Percentiles rank a stretch among this genome's conserved stretches.
phyloP scores from a whole-genome alignment of 1,139 yeast species.

The Suhomyces ambrosiae region DNA sequence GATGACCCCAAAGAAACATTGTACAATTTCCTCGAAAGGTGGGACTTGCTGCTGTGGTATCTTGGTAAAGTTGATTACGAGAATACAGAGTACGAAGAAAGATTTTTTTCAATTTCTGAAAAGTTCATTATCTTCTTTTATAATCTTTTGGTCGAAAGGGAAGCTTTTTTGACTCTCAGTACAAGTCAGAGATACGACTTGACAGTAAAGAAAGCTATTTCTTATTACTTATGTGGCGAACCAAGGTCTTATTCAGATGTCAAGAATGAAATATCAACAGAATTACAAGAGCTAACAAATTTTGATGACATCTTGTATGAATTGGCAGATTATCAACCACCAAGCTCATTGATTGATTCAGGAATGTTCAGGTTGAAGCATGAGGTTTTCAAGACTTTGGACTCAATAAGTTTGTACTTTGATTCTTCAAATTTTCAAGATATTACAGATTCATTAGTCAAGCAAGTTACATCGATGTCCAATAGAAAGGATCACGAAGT shows the following conservation, averaged over 20 bases:
- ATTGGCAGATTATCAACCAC: conserved; percentile 46
- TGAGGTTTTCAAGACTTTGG: conserved; percentile 35
- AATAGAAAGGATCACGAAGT: conserved; percentile 44
- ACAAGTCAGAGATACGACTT: conserved; percentile 26
- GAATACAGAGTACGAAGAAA: conserved; percentile 59
- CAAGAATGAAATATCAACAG: conserved; percentile 37
- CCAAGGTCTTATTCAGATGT: conserved; percentile 59
- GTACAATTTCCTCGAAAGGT: conserved; percentile 55
- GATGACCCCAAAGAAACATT: conserved; percentile 48
- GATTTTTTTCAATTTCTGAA: conserved; percentile 52
- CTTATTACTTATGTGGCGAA: conserved; percentile 52
- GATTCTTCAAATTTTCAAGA: conserved; percentile 40
- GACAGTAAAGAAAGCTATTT: conserved; percentile 39
- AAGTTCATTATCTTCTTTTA: conserved; percentile 59
- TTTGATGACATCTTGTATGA: conserved; percentile 41
- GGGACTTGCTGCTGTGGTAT: conserved; percentile 62
- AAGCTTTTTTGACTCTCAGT: conserved; percentile 38
- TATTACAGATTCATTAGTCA: conserved; percentile 35
- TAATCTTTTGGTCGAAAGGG: conserved; percentile 57
- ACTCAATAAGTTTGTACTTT: conserved; percentile 40
- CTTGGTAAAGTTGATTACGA: conserved; percentile 36
- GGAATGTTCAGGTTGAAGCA: conserved; percentile 51
- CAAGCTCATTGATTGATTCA: conserved; percentile 41
- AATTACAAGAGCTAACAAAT: conserved; percentile 35
- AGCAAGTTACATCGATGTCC: conserved; percentile 27